Conservation (phyloP, 805 yeast species). For the Yamadazyma laniorum region DNA sequence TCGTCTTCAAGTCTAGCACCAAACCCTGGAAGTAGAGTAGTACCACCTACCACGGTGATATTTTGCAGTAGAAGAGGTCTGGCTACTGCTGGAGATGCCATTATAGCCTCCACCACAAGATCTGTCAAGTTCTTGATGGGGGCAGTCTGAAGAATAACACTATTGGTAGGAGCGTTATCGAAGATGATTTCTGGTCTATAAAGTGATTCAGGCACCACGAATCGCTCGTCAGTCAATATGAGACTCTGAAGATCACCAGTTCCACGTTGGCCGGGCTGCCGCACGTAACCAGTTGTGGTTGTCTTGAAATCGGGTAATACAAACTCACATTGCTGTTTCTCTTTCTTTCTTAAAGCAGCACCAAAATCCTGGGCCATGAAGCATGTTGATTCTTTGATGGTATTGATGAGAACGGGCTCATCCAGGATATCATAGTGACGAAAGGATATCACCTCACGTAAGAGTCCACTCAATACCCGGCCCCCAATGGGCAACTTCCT, state of each 20-base stretch:
- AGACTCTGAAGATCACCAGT: slow-evolving; percentile 53
- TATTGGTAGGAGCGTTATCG: slow-evolving; percentile 32
- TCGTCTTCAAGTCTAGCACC: slow-evolving; percentile 58
- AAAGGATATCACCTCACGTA: slow-evolving; percentile 82
- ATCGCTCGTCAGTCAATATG: slow-evolving; percentile 76
- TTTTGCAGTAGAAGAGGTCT: slow-evolving; percentile 78
- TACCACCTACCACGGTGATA: slow-evolving; percentile 81
- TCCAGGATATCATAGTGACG: slow-evolving; percentile 92
- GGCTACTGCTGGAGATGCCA: slow-evolving; percentile 67
- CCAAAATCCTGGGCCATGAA: slow-evolving; percentile 64
- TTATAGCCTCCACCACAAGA: slow-evolving; percentile 65
- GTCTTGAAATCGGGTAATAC: slow-evolving; percentile 86
- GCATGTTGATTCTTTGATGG: slow-evolving; percentile 77
- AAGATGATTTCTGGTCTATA: slow-evolving; percentile 76
- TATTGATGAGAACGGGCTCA: slow-evolving; percentile 80
- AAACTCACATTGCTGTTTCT: slow-evolving; percentile 55
- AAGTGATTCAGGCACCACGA: slow-evolving; percentile 80
- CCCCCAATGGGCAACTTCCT: slow-evolving; percentile 86
- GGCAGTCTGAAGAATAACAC: slow-evolving; percentile 32
- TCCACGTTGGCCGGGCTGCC: slow-evolving; percentile 10
- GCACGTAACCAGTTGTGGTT: slow-evolving; percentile 71
- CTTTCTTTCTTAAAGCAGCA: slow-evolving; percentile 39
- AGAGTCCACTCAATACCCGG: slow-evolving; percentile 71
- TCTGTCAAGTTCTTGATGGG: slow-evolving; percentile 77
- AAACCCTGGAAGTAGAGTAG: slow-evolving; percentile 67